Conservation (phyloP, 116 monocot species). For the Dioscorea cayenensis region DNA sequence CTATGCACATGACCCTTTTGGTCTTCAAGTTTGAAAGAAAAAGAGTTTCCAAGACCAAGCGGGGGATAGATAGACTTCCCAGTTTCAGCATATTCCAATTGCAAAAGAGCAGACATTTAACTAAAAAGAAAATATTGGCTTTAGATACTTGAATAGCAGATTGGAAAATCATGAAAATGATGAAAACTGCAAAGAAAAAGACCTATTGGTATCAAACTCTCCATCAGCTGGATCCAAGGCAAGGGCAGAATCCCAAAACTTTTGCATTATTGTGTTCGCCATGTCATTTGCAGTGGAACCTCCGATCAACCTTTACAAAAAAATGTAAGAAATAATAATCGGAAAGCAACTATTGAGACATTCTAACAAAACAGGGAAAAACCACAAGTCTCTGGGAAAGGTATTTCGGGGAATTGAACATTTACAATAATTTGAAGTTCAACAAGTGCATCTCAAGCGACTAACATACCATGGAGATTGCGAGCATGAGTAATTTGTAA, state of each 20-base stretch:
- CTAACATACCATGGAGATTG: slow-evolving; percentile 69
- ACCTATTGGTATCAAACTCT: slow-evolving; percentile 78
- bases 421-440: background rate
- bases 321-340: background rate
- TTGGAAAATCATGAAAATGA: background rate
- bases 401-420: background rate
- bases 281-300: slow-evolving; percentile 59
- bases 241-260: slow-evolving; percentile 95
- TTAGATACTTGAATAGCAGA: background rate
- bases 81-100: slow-evolving; percentile 64
- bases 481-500: slow-evolving; percentile 88
- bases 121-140: slow-evolving; percentile 25
- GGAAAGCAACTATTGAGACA: background rate
- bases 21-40: slow-evolving; percentile 80
- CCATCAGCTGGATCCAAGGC: slow-evolving; percentile 74
- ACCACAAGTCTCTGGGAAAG: background rate
- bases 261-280: slow-evolving; percentile 83
- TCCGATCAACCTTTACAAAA: slow-evolving; percentile 74
- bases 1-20: slow-evolving; percentile 70
- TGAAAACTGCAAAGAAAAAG: slow-evolving; percentile 16
- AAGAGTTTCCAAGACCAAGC: slow-evolving; percentile 59
- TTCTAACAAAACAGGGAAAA: background rate
- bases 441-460: background rate
- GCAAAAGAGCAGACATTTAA: slow-evolving; percentile 62
- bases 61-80: slow-evolving; percentile 57